Evolutionary conservation across 75 land plant genomes (phyloP).

Genomic region (Cunninghamia lanceolata): DNA sequence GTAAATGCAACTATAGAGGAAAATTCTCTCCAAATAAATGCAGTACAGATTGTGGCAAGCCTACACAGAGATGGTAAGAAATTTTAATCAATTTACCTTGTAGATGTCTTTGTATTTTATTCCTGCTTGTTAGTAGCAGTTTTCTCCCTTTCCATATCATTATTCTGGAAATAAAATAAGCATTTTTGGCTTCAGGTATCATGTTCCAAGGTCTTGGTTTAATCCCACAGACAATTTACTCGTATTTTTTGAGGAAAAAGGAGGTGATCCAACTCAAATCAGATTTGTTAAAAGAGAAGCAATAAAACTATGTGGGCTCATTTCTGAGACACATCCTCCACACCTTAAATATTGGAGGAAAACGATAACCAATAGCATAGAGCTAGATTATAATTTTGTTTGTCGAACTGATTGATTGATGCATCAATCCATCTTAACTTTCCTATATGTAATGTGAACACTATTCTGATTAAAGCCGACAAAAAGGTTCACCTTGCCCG

Average conservation of each 20-base stretch:
- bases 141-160: background rate
- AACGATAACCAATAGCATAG: constrained; percentile 2
- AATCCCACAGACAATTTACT: constrained; percentile 66
- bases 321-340: constrained; percentile 63
- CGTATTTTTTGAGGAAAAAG: constrained; percentile 89
- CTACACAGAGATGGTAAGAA: constrained; percentile 87
- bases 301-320: constrained; percentile 40
- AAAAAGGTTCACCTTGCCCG: background rate
- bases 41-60: constrained; percentile 70
- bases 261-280: constrained; percentile 80
- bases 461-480: background rate
- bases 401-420: constrained; percentile 2
- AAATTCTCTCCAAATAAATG: constrained; percentile 59
- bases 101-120: background rate
- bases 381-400: background rate
- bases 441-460: background rate
- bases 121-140: background rate
- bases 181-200: constrained; percentile 54
- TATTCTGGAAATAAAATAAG: background rate
- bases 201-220: constrained; percentile 86
- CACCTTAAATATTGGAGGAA: constrained; percentile 32
- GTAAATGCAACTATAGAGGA: constrained; percentile 64
- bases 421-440: background rate
- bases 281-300: constrained; percentile 49
- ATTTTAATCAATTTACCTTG: background rate